Evolutionary conservation across 2,329 filamentous ascomycete species (phyloP).

Genomic region (Trichoderma pleuroti): DNA sequence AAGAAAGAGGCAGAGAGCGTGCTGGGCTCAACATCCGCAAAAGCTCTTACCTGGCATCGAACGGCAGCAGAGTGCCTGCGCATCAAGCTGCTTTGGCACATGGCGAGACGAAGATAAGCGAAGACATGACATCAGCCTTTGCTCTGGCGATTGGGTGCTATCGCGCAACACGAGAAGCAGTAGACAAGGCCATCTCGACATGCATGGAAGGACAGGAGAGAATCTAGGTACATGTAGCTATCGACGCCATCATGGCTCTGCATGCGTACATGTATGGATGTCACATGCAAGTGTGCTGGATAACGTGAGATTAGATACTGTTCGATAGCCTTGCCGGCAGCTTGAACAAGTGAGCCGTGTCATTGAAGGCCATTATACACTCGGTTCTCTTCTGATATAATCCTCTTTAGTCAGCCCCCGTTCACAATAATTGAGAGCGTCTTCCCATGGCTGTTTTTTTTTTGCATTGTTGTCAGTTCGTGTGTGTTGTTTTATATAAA

Average conservation of each 20-base stretch:
- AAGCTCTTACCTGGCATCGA: neutral
- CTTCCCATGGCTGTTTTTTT: no score
- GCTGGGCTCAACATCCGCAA: neutral
- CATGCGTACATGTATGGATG: neutral
- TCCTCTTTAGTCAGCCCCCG: neutral
- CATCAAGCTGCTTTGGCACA: neutral
- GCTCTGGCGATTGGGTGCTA: neutral
- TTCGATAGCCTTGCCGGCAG: neutral
- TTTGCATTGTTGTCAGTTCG: no score
- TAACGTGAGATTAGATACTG: neutral
- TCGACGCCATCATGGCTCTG: neutral
- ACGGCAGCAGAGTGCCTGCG: neutral
- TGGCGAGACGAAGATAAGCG: neutral
- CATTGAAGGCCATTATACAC: no score
- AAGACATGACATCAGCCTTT: neutral
- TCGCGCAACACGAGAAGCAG: neutral
- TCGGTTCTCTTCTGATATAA: no score
- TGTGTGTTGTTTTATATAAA: neutral
- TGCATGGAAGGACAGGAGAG: neutral
- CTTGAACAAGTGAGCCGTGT: no score
- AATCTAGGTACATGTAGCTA: neutral
- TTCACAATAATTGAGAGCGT: neutral
- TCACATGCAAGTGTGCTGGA: neutral
- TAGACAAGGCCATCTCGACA: neutral
- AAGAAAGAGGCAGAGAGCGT: neutral